phyloP scores from a whole-genome alignment of 148 eudicot species.

The Rhododendron mucronatum region DNA sequence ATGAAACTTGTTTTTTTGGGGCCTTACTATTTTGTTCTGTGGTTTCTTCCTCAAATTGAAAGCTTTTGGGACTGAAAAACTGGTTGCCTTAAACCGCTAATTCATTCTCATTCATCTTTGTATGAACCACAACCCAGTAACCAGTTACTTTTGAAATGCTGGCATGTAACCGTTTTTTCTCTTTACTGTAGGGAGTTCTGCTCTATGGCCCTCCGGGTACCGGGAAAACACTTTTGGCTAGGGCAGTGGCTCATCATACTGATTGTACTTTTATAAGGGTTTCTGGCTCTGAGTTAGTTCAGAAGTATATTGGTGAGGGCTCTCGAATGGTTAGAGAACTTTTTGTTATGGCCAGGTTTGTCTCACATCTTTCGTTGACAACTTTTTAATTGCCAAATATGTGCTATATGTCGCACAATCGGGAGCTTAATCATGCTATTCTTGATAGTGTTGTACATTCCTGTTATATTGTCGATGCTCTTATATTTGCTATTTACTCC shows the following conservation, averaged over 20 bases:
- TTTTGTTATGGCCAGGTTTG: conserved; percentile 82
- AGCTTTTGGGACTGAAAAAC: not conserved
- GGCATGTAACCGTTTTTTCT: not conserved
- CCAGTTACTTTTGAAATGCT: not conserved
- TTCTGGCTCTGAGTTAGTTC: conserved; percentile 90
- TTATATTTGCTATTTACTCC: not conserved
- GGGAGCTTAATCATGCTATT: not conserved
- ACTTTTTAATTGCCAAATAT: not conserved
- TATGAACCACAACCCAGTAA: not conserved
- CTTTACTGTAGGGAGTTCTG: conserved; percentile 67
- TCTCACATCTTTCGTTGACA: not conserved
- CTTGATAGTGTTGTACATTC: not conserved
- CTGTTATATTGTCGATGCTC: not conserved
- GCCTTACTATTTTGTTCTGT: not conserved
- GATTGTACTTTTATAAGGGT: conserved; percentile 94
- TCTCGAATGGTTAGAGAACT: conserved; percentile 88
- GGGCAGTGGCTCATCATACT: conserved; percentile 95
- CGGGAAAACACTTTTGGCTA: conserved; percentile 82
- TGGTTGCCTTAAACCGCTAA: not conserved
- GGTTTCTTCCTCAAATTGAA: too few relatives aligned
- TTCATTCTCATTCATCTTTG: not conserved
- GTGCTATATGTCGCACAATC: not conserved
- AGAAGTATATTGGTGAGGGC: conserved; percentile 85
- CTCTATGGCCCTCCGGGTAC: conserved; percentile 97
- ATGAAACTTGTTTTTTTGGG: not conserved